phyloP scores from a whole-genome alignment of 768 basidiomycete genomes.

The Leccinum barrowsii region DNA sequence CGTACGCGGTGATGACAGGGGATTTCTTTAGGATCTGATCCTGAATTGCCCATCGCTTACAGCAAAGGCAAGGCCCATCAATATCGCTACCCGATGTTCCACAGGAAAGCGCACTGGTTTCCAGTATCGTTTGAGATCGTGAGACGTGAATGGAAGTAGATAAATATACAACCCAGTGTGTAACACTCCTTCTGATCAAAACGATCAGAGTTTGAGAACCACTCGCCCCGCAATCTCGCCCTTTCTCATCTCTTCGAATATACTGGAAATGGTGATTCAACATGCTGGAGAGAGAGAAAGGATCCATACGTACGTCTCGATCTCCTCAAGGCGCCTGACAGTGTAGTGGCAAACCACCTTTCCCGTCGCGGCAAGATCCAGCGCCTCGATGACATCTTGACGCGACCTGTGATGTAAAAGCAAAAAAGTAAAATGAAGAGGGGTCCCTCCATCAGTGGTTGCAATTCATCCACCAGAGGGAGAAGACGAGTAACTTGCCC shows the following conservation, averaged over 20 bases:
- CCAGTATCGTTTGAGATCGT: background rate
- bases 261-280: constrained; percentile 1
- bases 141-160: background rate
- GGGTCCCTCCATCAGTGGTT: background rate
- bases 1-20: background rate
- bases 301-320: constrained; percentile 20
- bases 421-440: background rate
- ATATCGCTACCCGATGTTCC: background rate
- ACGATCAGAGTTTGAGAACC: constrained; percentile 18
- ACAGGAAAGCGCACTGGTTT: background rate
- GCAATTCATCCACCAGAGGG: background rate
- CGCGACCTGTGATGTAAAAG: constrained; percentile 25
- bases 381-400: constrained; percentile 47
- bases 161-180: background rate
- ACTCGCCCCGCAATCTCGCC: constrained; percentile 19
- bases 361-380: constrained; percentile 40
- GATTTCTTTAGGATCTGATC: background rate
- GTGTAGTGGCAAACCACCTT: constrained; percentile 36
- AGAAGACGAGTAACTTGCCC: constrained; percentile 12
- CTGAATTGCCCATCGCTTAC: background rate
- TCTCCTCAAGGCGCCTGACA: constrained; percentile 25
- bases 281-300: background rate
- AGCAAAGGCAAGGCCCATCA: background rate
- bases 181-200: background rate
- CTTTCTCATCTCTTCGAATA: constrained; percentile 19